Evolutionary conservation across 192 early-diverging fungal species (phyloP).

Genomic region (Thoreauomyces humboldtii): DNA sequence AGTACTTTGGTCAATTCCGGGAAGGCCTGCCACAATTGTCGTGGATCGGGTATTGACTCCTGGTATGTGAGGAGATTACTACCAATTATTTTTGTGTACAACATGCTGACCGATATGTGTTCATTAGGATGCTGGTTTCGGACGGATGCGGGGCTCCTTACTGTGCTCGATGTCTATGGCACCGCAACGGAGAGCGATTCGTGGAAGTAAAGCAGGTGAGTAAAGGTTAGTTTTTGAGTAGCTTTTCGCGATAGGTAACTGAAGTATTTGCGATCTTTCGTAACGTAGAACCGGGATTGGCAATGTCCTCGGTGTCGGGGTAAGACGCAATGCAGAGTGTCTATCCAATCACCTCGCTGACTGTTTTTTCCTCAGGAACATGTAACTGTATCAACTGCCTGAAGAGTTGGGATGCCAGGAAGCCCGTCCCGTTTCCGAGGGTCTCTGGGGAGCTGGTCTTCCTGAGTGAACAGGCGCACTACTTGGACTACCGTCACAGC

Average conservation of each 20-base stretch:
- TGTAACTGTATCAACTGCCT: slow-evolving; percentile 23
- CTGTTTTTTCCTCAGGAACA: neutral
- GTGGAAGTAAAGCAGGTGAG: slow-evolving; percentile 14
- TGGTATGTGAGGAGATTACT: slow-evolving; percentile 1
- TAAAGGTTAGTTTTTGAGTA: neutral
- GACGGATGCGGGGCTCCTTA: slow-evolving; percentile 7
- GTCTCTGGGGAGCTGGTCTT: slow-evolving; percentile 12
- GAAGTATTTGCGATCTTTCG: neutral
- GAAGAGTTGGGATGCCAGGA: neutral
- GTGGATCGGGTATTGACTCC: neutral
- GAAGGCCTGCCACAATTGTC: slow-evolving; percentile 16
- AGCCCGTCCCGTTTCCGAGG: slow-evolving; percentile 17
- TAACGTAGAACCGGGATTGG: slow-evolving; percentile 2
- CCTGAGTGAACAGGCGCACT: slow-evolving; percentile 13
- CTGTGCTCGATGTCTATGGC: slow-evolving; percentile 21
- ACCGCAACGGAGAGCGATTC: slow-evolving; percentile 5
- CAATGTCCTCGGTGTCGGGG: slow-evolving; percentile 13
- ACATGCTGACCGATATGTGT: neutral
- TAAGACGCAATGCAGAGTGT: neutral
- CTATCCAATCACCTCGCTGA: neutral
- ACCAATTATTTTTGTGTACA: too few species aligned
- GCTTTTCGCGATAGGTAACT: too few species aligned
- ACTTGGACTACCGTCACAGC: neutral
- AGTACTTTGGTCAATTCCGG: neutral
- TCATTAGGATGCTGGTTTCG: slow-evolving; percentile 5